Conservation (phyloP, 2,329 filamentous ascomycete species). For the Fusarium subtropicale region DNA sequence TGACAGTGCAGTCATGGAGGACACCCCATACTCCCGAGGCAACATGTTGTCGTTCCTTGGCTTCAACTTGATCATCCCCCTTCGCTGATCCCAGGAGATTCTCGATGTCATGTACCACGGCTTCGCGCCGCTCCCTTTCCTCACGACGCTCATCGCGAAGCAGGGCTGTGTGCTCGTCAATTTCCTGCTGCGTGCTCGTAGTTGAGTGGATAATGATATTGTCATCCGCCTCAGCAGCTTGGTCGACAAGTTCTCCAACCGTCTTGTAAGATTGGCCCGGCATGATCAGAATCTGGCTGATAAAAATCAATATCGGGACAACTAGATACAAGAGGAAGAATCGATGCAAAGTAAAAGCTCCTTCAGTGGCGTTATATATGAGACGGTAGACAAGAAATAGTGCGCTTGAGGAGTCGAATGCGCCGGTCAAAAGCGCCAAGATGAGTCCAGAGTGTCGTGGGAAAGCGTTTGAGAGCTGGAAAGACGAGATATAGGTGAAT, state of each 20-base stretch:
- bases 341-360: conserved; percentile 68
- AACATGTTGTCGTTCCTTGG: conserved; percentile 76
- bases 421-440: conserved; percentile 81
- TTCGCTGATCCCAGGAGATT: conserved; percentile 74
- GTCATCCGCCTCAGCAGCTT: conserved; percentile 68
- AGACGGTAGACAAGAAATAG: conserved; percentile 81
- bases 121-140: conserved; percentile 69
- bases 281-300: conserved; percentile 77
- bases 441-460: conserved; percentile 82
- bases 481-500: conserved; percentile 84
- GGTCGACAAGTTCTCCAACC: conserved; percentile 81
- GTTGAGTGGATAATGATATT: conserved; percentile 47
- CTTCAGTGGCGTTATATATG: conserved; percentile 69
- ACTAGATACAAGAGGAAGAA: conserved; percentile 81
- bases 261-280: conserved; percentile 85
- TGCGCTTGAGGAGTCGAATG: conserved; percentile 85
- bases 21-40: conserved; percentile 87
- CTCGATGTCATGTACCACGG: conserved; percentile 76
- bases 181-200: conserved; percentile 47
- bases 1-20: conserved; percentile 77
- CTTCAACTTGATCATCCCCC: conserved; percentile 71
- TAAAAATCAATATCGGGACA: conserved; percentile 74
- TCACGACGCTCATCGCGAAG: conserved; percentile 68
- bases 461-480: conserved; percentile 87
- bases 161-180: conserved; percentile 68